Evolutionary conservation across 2,329 filamentous ascomycete species (phyloP).

Genomic region (Arthrobotrys sphaeroides): DNA sequence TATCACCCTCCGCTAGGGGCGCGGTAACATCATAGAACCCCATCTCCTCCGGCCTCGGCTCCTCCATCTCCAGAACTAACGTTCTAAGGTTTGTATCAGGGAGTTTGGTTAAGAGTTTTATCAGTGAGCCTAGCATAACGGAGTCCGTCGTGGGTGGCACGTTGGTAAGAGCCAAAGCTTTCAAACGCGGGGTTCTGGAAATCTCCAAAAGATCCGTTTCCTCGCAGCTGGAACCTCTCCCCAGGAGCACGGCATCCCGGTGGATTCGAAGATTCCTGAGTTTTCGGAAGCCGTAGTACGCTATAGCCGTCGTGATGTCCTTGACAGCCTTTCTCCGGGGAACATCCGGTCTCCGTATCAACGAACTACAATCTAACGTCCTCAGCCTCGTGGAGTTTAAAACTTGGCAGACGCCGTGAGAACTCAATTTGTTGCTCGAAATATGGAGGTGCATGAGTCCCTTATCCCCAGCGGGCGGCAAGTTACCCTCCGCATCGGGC

Average conservation of each 20-base stretch:
- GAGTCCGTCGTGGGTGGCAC: conserved; percentile 23
- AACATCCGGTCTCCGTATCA: background rate
- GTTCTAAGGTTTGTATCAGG: conserved; percentile 6
- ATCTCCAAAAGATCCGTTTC: conserved; percentile 29
- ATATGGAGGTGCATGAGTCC: conserved; percentile 55
- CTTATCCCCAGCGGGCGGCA: background rate
- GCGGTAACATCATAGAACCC: conserved; percentile 16
- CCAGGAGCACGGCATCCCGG: background rate
- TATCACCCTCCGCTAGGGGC: conserved; percentile 18
- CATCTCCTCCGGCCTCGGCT: conserved; percentile 9
- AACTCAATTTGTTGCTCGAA: conserved; percentile 49
- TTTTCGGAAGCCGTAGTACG: conserved; percentile 53
- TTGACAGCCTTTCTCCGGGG: background rate
- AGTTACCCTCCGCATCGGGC: conserved; percentile 23
- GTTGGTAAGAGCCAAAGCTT: conserved; percentile 49
- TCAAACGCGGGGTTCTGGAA: conserved; percentile 30
- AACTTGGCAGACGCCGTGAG: conserved; percentile 25
- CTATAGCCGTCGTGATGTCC: conserved; percentile 30
- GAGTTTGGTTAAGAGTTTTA: background rate
- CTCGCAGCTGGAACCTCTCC: background rate
- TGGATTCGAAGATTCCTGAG: conserved; percentile 54
- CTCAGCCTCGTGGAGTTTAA: conserved; percentile 53
- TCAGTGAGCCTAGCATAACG: background rate
- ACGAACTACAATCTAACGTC: conserved; percentile 52
- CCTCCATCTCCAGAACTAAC: conserved; percentile 18